Evolutionary conservation across 2,329 filamentous ascomycete genomes (phyloP), one percentile per base, ranked within the genome.

Genomic region (Ceratocystiopsis brevicomis): DNA sequence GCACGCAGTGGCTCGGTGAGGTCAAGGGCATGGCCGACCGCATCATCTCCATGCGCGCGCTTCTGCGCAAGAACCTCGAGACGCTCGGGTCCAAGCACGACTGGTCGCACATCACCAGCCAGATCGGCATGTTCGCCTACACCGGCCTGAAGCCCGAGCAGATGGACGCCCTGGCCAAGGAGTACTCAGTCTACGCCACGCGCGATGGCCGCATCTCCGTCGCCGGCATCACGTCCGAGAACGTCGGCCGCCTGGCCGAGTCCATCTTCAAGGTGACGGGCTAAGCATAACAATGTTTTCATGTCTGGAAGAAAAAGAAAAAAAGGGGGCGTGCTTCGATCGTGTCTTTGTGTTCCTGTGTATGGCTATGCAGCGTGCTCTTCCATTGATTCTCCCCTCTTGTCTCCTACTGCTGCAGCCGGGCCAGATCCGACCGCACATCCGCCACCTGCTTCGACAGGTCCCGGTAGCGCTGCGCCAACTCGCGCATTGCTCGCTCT

Each of bases 51-150:
- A 98, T 98, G 90, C 84, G 90, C 55, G 78, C 83, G 48, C 76
- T 94, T 44, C 78, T 98, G 59, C 92, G 90, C 74, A 75, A 85
- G 55, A 92, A 96, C 69, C 78, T 98, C 44, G 84, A 95, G 75
- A 79, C 82, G 64, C 76, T 95, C 49, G 88, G 88, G 59, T 90
- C 82, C 70, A 86, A 86, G 73, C 85, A 92, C 65, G 84, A 96
- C 70, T 98, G 90, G 90, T 83, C 80, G 61, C 90, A 98, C 72
- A 98, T 98, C 66, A 96, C 90, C 53, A 87, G 73, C 65, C 85
- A 93, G 75, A 98, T 98, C 57, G 90, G 90, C 67, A 98, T 98
- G 90, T 98, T 98, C 59, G 88, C 90, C 54, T 98, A 93, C 73
- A 98, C 90, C 42, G 90, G 90, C 49, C 69, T 98, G 56, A 88